Evolutionary conservation across 192 early-diverging fungal species (phyloP).

Genomic region (Coemansia sp.): DNA sequence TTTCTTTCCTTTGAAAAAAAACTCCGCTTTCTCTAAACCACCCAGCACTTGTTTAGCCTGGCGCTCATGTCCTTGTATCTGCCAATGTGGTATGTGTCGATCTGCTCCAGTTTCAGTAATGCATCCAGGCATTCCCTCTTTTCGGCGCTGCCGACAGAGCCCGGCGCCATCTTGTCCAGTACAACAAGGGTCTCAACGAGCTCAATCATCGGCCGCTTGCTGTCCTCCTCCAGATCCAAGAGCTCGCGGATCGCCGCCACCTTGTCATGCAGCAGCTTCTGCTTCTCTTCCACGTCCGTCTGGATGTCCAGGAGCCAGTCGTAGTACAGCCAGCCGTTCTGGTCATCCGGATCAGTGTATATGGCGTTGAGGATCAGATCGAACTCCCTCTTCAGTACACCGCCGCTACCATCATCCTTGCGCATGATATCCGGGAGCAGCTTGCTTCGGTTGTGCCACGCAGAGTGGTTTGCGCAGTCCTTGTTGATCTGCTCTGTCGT

Average conservation of each 20-base stretch:
- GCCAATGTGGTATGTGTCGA: constrained; percentile 36
- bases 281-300: constrained; percentile 27
- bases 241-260: constrained; percentile 47
- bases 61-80: constrained; percentile 33
- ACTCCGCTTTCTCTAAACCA: too few relatives aligned
- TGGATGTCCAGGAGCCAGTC: constrained; percentile 81
- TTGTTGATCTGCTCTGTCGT: constrained; percentile 87
- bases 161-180: constrained; percentile 21
- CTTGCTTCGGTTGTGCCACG: constrained; percentile 97
- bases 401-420: neutral
- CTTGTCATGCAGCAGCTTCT: constrained; percentile 20
- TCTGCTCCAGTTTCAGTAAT: constrained; percentile 15
- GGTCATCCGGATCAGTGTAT: constrained; percentile 96
- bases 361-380: constrained; percentile 86
- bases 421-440: constrained; percentile 57
- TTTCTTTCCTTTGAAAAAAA: too few relatives aligned
- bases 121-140: constrained; percentile 26
- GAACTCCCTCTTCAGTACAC: constrained; percentile 61
- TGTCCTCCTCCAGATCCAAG: constrained; percentile 51
- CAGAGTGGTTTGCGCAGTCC: constrained; percentile 95
- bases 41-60: constrained; percentile 24
- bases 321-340: constrained; percentile 96
- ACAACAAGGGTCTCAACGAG: constrained; percentile 27
- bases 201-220: constrained; percentile 40
- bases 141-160: constrained; percentile 11